Percentiles rank a stretch among this genome's conserved stretches.
These are phyloP conservation scores for Xylaria acuta DNA, from an alignment of 495 filamentous ascomycete species.

Conservation along the genomic window DNA sequence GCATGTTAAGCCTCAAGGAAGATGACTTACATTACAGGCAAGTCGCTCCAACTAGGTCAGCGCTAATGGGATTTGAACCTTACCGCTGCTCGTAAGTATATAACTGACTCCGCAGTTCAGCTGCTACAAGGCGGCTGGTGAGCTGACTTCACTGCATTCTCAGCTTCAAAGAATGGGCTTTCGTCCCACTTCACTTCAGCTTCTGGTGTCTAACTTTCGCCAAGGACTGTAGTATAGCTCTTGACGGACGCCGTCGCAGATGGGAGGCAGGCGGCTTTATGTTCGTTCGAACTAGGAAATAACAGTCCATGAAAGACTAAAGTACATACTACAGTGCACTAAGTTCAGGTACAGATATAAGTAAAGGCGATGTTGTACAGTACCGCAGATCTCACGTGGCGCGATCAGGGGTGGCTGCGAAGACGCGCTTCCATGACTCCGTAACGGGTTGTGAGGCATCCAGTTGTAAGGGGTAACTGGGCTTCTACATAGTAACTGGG, in stretches of 20 bases:
- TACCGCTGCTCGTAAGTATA: too few species aligned
- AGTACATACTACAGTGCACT: too few species aligned
- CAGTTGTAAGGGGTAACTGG: background rate
- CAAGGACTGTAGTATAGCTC: too few species aligned
- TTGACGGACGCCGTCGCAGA: background rate
- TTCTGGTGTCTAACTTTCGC: too few species aligned
- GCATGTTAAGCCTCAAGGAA: too few species aligned
- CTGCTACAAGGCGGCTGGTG: too few species aligned
- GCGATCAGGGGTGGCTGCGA: background rate
- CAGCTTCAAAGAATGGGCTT: background rate
- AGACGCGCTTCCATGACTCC: constrained; percentile 10
- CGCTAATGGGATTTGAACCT: too few species aligned
- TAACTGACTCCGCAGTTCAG: too few species aligned
- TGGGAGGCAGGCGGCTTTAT: background rate
- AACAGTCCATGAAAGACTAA: background rate
- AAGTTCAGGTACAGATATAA: too few species aligned
- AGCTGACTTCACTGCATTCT: background rate
- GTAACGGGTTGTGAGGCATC: background rate
- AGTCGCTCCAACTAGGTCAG: too few species aligned
- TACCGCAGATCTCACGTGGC: background rate
- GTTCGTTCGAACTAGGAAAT: background rate
- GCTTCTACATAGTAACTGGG: background rate
- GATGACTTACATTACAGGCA: too few species aligned
- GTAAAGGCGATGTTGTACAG: background rate
- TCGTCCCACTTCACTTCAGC: background rate